phyloP scores from a whole-genome alignment of 305 asterid species.

The Fraxinus sp. region DNA sequence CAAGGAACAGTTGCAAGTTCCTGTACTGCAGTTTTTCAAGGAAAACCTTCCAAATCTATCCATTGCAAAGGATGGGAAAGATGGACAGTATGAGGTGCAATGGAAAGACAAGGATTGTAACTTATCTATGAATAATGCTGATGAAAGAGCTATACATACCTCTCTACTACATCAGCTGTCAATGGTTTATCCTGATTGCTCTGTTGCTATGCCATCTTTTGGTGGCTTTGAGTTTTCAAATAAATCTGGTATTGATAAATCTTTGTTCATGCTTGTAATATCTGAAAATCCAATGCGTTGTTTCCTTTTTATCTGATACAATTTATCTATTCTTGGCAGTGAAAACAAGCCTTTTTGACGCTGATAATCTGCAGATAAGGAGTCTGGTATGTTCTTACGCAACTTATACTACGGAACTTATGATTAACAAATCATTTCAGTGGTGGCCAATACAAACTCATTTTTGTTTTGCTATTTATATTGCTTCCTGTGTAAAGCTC shows the following conservation, averaged over 20 bases:
- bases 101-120: slow-evolving; percentile 46
- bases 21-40: slow-evolving; percentile 57
- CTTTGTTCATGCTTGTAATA: slow-evolving; percentile 5
- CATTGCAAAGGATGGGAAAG: slow-evolving; percentile 41
- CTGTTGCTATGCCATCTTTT: slow-evolving; percentile 56
- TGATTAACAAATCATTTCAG: neutral
- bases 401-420: slow-evolving; percentile 11
- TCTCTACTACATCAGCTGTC: slow-evolving; percentile 69
- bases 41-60: slow-evolving; percentile 63
- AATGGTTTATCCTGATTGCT: slow-evolving; percentile 51
- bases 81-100: slow-evolving; percentile 59
- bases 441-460: neutral
- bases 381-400: slow-evolving; percentile 61
- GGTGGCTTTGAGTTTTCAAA: slow-evolving; percentile 75
- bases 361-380: slow-evolving; percentile 65
- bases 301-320: slow-evolving; percentile 26
- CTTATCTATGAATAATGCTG: slow-evolving; percentile 38
- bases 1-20: slow-evolving; percentile 59
- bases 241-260: slow-evolving; percentile 51
- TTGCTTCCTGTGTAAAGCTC: slow-evolving; percentile 1
- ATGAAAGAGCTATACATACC: slow-evolving; percentile 48
- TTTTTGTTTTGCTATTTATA: neutral
- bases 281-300: neutral
- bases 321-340: slow-evolving; percentile 52
- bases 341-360: slow-evolving; percentile 55